Evolutionary conservation across 257 asterid genomes (phyloP), one percentile per base, ranked within the genome.

Genomic region (Cinchona pubescens): DNA sequence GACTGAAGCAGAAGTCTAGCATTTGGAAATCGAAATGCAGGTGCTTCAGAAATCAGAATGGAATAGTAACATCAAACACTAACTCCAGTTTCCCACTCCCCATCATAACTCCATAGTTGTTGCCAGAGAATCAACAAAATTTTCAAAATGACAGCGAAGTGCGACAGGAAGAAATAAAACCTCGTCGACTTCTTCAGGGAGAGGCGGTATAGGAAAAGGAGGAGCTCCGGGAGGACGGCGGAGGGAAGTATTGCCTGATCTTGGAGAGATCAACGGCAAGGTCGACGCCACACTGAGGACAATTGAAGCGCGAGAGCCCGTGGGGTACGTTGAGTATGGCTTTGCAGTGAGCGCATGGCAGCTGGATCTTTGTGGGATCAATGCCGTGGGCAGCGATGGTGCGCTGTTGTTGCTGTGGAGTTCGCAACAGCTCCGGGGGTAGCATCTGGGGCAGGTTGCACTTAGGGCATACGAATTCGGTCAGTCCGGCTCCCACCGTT

Each of bases 291-390:
- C 99, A 95, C 88, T 95, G 98, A 23, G 99, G 97, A 69, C 99
- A 95, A 72, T 82, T 87, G 79, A 95, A 89, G 79, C 91, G 92
- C 46, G 94, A 78, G 68, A 95, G 81, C 8, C 99, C 99, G 59
- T 88, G 92, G 18, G 99, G 99, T 19, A 92, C 98, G 69, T 92
- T 95, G 69, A 92, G 92, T 79, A 91, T 83, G 55, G 99, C 97
- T 83, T 92, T 92, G 87, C 99, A 95, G 83, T 92, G 84, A 66
- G 88, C 91, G 67, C 98, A 95, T 3, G 99, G 96, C 3, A 92
- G 86, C 91, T 92, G 99, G 91, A 94, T 92, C 96, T 92, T 94
- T 27, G 92, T 87, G 48, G 98, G 97, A 84, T 94, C 99, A 85
- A 92, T 87, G 82, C 99, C 97, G 66, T 86, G 96, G 25, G 98